phyloP scores from a whole-genome alignment of 441 rosid species.

The Eugenia klotzschiana region DNA sequence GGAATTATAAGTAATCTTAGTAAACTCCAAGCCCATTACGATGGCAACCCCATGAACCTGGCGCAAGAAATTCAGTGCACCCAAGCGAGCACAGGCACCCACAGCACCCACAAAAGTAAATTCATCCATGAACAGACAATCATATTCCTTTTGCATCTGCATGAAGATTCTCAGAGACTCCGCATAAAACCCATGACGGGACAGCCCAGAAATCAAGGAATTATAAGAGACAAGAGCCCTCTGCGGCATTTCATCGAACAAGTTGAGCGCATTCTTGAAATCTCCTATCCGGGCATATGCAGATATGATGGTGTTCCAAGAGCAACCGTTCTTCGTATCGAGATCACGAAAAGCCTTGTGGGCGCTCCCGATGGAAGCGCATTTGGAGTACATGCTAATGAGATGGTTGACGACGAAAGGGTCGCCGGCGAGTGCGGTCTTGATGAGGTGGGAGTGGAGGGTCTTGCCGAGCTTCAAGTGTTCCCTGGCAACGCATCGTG shows the following conservation, averaged over 20 bases:
- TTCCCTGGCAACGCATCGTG: slow-evolving; percentile 13
- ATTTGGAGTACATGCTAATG: slow-evolving; percentile 21
- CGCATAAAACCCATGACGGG: slow-evolving; percentile 17
- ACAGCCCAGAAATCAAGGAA: slow-evolving; percentile 26
- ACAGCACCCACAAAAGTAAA: slow-evolving; percentile 18
- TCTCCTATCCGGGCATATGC: slow-evolving; percentile 1
- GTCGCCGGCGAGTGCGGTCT: slow-evolving; percentile 14
- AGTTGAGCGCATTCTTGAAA: slow-evolving; percentile 9
- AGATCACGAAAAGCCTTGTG: slow-evolving; percentile 17
- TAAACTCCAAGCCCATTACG: slow-evolving; percentile 17
- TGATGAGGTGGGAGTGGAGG: slow-evolving; percentile 20
- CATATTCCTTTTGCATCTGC: slow-evolving; percentile 7
- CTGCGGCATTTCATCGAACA: slow-evolving; percentile 33
- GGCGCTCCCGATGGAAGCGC: slow-evolving; percentile 11
- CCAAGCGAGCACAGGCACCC: slow-evolving; percentile 24
- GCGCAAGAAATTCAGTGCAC: slow-evolving; percentile 10
- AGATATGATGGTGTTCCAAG: slow-evolving; percentile 21
- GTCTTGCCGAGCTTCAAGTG: slow-evolving; percentile 17
- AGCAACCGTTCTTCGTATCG: slow-evolving; percentile 12
- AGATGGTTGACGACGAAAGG: slow-evolving; percentile 19
- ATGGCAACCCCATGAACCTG: slow-evolving; percentile 21
- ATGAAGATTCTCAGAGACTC: slow-evolving; percentile 15
- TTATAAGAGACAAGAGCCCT: slow-evolving; percentile 22
- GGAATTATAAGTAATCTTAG: slow-evolving; percentile 16
- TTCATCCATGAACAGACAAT: slow-evolving; percentile 8